A percentile compares a stretch with the other conserved stretches of the same genome.
These are phyloP conservation scores for Rosa persica DNA, from an alignment of 306 rosid genomes.

Conservation along the genomic window DNA sequence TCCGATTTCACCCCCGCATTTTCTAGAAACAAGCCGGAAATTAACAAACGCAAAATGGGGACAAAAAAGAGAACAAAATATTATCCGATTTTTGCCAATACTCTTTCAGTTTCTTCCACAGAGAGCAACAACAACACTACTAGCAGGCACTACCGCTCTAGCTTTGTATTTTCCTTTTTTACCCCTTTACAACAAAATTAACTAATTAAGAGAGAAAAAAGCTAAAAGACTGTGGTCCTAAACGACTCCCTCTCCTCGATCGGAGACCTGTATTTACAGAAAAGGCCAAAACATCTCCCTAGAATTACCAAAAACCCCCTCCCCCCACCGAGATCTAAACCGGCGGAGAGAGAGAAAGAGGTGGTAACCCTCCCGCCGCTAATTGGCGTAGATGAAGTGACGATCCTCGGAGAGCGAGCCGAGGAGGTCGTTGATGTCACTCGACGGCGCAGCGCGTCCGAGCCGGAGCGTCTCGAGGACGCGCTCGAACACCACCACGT, in stretches of 20 bases:
- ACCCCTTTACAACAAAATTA: constrained; percentile 40
- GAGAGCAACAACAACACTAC: not conserved
- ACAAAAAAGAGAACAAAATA: constrained; percentile 6
- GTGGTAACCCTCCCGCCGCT: not conserved
- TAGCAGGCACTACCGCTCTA: not conserved
- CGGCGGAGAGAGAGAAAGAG: not conserved
- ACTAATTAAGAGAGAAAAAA: constrained; percentile 9
- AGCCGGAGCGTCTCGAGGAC: constrained; percentile 68
- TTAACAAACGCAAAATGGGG: not conserved
- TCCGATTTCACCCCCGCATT: not conserved
- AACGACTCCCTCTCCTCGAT: constrained; percentile 17
- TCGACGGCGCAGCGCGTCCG: constrained; percentile 51
- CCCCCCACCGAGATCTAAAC: constrained; percentile 1
- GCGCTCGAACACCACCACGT: constrained; percentile 75
- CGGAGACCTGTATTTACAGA: constrained; percentile 55
- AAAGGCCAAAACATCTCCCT: constrained; percentile 23
- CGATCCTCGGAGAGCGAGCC: constrained; percentile 40
- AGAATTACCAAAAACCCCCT: constrained; percentile 23
- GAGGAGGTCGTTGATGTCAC: constrained; percentile 51
- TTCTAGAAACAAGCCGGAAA: not conserved
- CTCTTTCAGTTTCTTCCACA: not conserved
- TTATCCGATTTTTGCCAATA: not conserved
- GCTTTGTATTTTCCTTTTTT: constrained; percentile 4
- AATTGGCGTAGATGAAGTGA: constrained; percentile 15
- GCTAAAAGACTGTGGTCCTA: constrained; percentile 21